Evolutionary conservation across 176 grass and related monocot genomes (phyloP).

Genomic region (Musa acuminata): DNA sequence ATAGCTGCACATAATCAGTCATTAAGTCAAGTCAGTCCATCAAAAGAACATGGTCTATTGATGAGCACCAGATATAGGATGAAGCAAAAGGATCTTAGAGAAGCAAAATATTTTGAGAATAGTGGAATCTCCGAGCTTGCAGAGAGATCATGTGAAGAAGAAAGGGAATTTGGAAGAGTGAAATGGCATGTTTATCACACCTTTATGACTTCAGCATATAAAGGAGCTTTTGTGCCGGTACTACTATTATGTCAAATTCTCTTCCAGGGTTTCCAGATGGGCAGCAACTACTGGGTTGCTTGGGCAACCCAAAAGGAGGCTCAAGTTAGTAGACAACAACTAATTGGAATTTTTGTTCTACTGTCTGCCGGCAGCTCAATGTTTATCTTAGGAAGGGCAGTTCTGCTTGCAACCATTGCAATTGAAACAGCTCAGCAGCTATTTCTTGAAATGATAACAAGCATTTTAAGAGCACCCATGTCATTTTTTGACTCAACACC

Average conservation of each 20-base stretch:
- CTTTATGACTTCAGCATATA: slow-evolving; percentile 67
- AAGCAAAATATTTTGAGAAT: slow-evolving; percentile 31
- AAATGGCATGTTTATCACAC: slow-evolving; percentile 72
- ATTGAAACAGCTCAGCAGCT: slow-evolving; percentile 67
- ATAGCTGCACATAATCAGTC: slow-evolving; percentile 63
- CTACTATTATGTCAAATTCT: slow-evolving; percentile 63
- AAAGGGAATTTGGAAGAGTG: slow-evolving; percentile 61
- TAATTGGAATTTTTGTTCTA: slow-evolving; percentile 59
- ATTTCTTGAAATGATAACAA: slow-evolving; percentile 56
- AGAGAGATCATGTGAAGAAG: slow-evolving; percentile 49
- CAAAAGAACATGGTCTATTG: slow-evolving; percentile 27
- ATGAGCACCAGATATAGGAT: slow-evolving; percentile 21
- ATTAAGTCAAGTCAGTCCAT: slow-evolving; percentile 47
- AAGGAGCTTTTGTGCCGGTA: slow-evolving; percentile 49
- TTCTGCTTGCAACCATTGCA: slow-evolving; percentile 66
- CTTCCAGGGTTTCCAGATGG: slow-evolving; percentile 78
- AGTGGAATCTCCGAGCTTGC: slow-evolving; percentile 17
- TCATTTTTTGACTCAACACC: slow-evolving; percentile 76
- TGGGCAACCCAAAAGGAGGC: slow-evolving; percentile 60
- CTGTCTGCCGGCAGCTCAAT: slow-evolving; percentile 60
- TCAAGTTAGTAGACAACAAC: slow-evolving; percentile 50
- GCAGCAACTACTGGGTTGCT: slow-evolving; percentile 88
- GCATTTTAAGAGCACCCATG: slow-evolving; percentile 63
- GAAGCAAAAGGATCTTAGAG: slow-evolving; percentile 36
- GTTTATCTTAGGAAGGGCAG: slow-evolving; percentile 67